phyloP scores from a whole-genome alignment of 768 basidiomycete species.

The Termitomyces sp. region DNA sequence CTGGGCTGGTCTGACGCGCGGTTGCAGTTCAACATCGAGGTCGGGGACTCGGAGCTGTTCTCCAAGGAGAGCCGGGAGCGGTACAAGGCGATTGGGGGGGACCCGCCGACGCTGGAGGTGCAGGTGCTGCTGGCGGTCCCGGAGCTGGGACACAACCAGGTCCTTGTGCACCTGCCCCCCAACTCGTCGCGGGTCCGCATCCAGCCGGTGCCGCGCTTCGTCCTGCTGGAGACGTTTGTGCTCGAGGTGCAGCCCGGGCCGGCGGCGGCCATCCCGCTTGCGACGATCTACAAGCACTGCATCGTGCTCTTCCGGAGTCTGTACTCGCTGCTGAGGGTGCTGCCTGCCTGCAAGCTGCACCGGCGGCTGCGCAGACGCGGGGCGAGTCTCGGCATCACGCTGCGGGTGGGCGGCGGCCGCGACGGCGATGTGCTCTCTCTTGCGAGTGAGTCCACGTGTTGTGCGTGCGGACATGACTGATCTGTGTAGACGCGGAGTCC shows the following conservation, averaged over 20 bases:
- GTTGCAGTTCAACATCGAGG: no score
- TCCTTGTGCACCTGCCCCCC: constrained; percentile 60
- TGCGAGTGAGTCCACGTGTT: constrained; percentile 11
- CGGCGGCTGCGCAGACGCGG: constrained; percentile 47
- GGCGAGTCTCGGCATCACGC: constrained; percentile 39
- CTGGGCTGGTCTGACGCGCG: no score
- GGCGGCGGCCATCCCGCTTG: constrained; percentile 48
- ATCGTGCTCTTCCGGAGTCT: constrained; percentile 78
- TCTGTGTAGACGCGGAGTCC: constrained; percentile 32
- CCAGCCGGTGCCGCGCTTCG: constrained; percentile 60
- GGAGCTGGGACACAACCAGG: constrained; percentile 14
- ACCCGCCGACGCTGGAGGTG: constrained; percentile 42
- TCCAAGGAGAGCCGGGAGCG: no score
- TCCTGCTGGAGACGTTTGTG: constrained; percentile 70
- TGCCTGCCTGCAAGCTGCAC: constrained; percentile 73
- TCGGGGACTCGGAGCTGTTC: no score
- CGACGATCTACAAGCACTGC: constrained; percentile 81
- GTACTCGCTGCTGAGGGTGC: constrained; percentile 64
- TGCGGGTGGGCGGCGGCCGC: constrained; percentile 33
- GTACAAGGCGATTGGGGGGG: no score
- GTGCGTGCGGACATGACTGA: no score
- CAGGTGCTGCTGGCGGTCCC: no score
- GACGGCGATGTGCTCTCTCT: constrained; percentile 20
- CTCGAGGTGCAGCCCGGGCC: constrained; percentile 37
- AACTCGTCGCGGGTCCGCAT: constrained; percentile 57